Percentiles rank a stretch among this genome's conserved stretches.
Evolutionary conservation across 345 rosid genomes (phyloP).

Genomic region (Melaleuca quinquenervia): DNA sequence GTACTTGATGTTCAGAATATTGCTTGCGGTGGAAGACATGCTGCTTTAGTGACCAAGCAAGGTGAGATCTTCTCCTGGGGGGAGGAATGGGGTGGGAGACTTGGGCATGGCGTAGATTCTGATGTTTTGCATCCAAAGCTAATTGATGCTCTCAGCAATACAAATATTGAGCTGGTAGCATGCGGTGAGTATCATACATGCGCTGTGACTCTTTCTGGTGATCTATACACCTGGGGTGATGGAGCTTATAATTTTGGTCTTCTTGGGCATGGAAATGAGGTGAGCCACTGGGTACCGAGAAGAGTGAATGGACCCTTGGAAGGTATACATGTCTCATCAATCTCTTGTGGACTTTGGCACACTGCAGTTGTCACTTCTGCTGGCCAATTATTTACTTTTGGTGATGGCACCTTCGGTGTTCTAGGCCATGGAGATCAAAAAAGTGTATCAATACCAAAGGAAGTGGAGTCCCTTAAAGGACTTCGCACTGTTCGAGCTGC

Average conservation of each 20-base stretch:
- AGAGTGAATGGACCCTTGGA: constrained; percentile 69
- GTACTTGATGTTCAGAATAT: constrained; percentile 71
- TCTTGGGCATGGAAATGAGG: constrained; percentile 73
- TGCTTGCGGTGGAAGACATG: constrained; percentile 72
- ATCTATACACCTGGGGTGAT: constrained; percentile 74
- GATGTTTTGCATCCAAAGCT: constrained; percentile 69
- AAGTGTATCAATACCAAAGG: constrained; percentile 58
- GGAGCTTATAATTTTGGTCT: constrained; percentile 65
- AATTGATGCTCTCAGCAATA: constrained; percentile 49
- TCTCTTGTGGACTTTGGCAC: constrained; percentile 87
- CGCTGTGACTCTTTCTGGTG: constrained; percentile 83
- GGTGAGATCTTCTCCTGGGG: constrained; percentile 82
- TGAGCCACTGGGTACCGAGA: constrained; percentile 76
- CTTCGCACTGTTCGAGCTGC: constrained; percentile 71
- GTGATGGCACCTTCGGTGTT: constrained; percentile 81
- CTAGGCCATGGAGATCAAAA: constrained; percentile 66
- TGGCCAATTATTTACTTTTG: constrained; percentile 69
- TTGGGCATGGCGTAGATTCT: constrained; percentile 77
- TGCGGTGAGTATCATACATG: constrained; percentile 76
- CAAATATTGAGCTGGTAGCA: constrained; percentile 58
- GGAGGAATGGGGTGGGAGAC: constrained; percentile 74
- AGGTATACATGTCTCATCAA: constrained; percentile 63
- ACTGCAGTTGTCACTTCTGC: constrained; percentile 72
- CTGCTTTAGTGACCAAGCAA: constrained; percentile 66
- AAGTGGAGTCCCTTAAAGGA: constrained; percentile 72